Evolutionary conservation across 306 rosid genomes (phyloP), one percentile per base, ranked within the genome.

Genomic region (Vigna nakashimae): DNA sequence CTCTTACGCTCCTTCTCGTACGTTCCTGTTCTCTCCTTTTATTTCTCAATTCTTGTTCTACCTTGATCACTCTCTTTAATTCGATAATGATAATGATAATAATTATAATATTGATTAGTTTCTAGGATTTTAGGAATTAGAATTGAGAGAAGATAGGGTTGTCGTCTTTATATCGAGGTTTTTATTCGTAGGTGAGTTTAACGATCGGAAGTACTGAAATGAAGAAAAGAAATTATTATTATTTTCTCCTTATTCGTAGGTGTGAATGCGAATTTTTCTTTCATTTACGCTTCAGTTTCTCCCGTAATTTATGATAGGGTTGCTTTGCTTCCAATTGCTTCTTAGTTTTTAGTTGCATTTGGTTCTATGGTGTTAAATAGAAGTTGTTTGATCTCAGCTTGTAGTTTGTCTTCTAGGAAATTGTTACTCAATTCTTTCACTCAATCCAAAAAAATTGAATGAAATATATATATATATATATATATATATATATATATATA

Each of bases 1-100:
- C 40, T 16, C 90, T 17, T 89, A 93, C 57, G 99, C 96, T 14
- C 99, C 99, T 48, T 96, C 99, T 1, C 99, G 99, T 96, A 88
- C 20, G 93, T 28, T 38, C 53, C 34, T 71, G 43, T 18, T 78
- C 34, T 71, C 22, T 71, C 69, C 18, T 2, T 1, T 45, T 32
- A 12, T 34, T 48, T 9, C 6, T 55, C 53, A 10, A 0, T 51
- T 17, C 20, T 3, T 9, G 2, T 0, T 3, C 11, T 36, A 28
- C 5, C 45, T 9, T 45, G 15, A 11, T 56, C 57, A 2, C 10
- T 68, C 43, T 2, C 4, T 57, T 77, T 0, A 13, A 13, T 77
- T 68, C 2, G 1, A 5, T 58, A 5, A 58, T 51, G 3, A 6
- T 51, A 0, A 15, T 16, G 5, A 51, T n/a, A 51, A 51, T 9